phyloP scores from a whole-genome alignment of 2,329 filamentous ascomycete genomes.

The Aspergillus flavus region DNA sequence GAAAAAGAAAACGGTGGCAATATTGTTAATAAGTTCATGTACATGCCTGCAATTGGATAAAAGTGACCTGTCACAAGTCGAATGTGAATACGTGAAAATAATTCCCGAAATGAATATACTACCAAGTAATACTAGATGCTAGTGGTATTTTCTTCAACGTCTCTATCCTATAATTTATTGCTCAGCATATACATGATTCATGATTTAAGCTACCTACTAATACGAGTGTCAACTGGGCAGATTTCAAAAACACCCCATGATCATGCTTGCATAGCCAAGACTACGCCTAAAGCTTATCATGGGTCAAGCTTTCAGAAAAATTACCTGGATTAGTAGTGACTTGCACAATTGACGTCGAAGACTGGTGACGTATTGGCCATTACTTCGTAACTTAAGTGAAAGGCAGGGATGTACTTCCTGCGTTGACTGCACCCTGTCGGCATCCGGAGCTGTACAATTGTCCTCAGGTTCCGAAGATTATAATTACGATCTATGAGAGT shows the following conservation, averaged over 20 bases:
- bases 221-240: background rate
- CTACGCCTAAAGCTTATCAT: background rate
- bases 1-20: background rate
- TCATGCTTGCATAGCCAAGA: background rate
- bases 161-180: background rate
- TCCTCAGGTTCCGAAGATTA: too few relatives aligned
- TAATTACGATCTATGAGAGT: background rate
- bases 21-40: background rate
- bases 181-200: background rate
- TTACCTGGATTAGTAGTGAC: background rate
- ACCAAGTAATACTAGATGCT: background rate
- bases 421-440: too few relatives aligned
- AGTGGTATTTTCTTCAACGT: background rate
- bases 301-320: background rate
- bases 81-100: background rate
- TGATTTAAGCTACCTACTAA: background rate
- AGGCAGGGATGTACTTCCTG: background rate
- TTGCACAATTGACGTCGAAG: background rate
- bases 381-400: background rate
- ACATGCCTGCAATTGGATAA: background rate
- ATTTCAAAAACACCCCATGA: background rate
- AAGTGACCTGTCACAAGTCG: background rate
- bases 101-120: background rate
- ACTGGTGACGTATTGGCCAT: background rate
- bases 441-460: background rate